Evolutionary conservation across 352 stramenopile species (phyloP).

Genomic region (Phytopythium ostracodes): DNA sequence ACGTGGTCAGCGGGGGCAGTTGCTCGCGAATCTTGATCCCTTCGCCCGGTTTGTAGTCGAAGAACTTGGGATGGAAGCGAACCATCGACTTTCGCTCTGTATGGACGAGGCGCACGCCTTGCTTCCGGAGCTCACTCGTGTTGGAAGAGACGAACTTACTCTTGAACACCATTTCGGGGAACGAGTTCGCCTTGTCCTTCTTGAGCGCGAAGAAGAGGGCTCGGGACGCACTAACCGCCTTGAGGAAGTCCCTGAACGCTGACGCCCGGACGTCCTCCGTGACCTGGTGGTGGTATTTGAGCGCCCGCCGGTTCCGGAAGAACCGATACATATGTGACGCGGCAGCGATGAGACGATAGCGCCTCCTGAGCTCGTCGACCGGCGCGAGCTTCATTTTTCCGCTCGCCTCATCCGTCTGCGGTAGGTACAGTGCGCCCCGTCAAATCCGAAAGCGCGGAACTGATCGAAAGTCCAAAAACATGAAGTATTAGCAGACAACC

Average conservation of each 20-base stretch:
- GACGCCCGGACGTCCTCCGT: not conserved
- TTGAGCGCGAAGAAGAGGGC: not conserved
- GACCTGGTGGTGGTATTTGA: not conserved
- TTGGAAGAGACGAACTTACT: constrained; percentile 10
- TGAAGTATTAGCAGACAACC: no score
- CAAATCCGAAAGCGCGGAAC: no score
- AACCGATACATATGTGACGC: not conserved
- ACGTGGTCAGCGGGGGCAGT: not conserved
- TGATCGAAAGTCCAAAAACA: no score
- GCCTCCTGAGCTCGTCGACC: not conserved
- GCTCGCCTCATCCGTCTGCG: no score
- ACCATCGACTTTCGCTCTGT: not conserved
- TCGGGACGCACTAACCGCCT: not conserved
- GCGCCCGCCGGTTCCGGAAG: not conserved
- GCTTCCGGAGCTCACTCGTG: not conserved
- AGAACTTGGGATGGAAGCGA: not conserved
- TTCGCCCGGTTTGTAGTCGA: not conserved
- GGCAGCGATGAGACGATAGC: not conserved
- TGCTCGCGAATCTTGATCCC: not conserved
- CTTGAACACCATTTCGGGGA: constrained; percentile 12
- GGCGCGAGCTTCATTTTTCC: not conserved
- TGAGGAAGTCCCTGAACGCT: not conserved
- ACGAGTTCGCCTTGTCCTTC: constrained; percentile 9
- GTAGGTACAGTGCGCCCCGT: no score
- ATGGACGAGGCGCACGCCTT: not conserved